Percentiles rank a stretch among this genome's conserved stretches.
phyloP scores from a whole-genome alignment of 345 rosid species.

The Brassica nigra region DNA sequence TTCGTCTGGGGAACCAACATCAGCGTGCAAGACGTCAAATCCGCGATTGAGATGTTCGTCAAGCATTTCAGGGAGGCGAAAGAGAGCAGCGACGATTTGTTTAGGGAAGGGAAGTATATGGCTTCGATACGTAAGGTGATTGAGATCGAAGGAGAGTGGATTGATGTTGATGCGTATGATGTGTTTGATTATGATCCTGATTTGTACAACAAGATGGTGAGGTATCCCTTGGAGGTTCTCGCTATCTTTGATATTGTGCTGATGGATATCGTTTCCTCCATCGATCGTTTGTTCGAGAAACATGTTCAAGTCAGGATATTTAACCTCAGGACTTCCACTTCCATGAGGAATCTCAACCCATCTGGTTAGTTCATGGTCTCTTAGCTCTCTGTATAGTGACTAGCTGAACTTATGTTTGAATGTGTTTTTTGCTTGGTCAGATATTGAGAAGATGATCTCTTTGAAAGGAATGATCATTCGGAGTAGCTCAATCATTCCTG shows the following conservation, averaged over 20 bases:
- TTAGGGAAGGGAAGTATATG: constrained; percentile 88
- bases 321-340: constrained; percentile 72
- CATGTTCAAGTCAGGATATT: constrained; percentile 85
- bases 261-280: constrained; percentile 83
- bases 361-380: constrained; percentile 54
- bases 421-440: constrained; percentile 44
- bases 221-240: constrained; percentile 89
- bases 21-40: constrained; percentile 88
- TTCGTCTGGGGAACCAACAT: constrained; percentile 97
- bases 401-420: constrained; percentile 17
- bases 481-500: constrained; percentile 93
- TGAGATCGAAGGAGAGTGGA: constrained; percentile 88
- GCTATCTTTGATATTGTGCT: constrained; percentile 93
- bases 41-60: constrained; percentile 83
- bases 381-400: constrained; percentile 10
- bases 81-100: constrained; percentile 49
- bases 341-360: constrained; percentile 94
- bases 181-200: constrained; percentile 82
- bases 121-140: constrained; percentile 66
- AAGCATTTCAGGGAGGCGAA: constrained; percentile 74
- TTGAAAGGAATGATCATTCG: constrained; percentile 94
- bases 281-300: constrained; percentile 76
- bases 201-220: constrained; percentile 81
- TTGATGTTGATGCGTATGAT: constrained; percentile 87
- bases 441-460: constrained; percentile 96